Base-by-base conservation (phyloP, 73 alveolate species). In the Effrenium voratum region DNA sequence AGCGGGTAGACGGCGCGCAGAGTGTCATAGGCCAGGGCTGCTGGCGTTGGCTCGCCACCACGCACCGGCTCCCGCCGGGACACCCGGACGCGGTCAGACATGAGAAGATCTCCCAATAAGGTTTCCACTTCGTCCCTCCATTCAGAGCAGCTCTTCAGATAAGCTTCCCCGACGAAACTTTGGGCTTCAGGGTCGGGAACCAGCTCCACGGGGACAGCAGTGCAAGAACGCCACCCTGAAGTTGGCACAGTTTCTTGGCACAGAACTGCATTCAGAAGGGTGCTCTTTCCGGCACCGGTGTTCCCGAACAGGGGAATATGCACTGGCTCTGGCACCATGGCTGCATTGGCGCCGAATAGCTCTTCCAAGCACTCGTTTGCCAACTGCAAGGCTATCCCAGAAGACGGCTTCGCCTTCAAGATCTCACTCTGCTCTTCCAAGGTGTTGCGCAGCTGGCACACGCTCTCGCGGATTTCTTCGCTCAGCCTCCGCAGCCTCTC, bases 141-240 rank as follows among this genome's bases (percentile, higher is more conserved):
- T 12, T 50, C 93, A 16, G n/a, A 79, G 43, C n/a, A 3, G 80
- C 80, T 52, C 80, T 84, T 84, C 59, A 84, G 43, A 40, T 84
- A 80, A 28, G 55, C 93, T 80, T 82, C 41, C 13, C 55, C 19
- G 86, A 38, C 2, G n/a, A 10, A 2, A 43, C 10, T 10, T 38
- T 3, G 49, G 68, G 12, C 22, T 12, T 55, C 68, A 55, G 68
- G 68, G 30, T 15, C 12, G 68, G 68, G 12, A 55, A 55, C 59
- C 60, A 84, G 80, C 59, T 84, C 93, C 59, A 84, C 93, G n/a
- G 93, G 93, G 44, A 84, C 93, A 4, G 93, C 93, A 0, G 93
- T 84, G 80, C 93, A 84, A 59, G 93, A 84, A 59, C 93, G 93
- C 93, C 93, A 84, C 32, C 93, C 93, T 0, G 93, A 84, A 57